Evolutionary conservation across 2,329 filamentous ascomycete genomes (phyloP).

Genomic region (Beauveria caledonica): DNA sequence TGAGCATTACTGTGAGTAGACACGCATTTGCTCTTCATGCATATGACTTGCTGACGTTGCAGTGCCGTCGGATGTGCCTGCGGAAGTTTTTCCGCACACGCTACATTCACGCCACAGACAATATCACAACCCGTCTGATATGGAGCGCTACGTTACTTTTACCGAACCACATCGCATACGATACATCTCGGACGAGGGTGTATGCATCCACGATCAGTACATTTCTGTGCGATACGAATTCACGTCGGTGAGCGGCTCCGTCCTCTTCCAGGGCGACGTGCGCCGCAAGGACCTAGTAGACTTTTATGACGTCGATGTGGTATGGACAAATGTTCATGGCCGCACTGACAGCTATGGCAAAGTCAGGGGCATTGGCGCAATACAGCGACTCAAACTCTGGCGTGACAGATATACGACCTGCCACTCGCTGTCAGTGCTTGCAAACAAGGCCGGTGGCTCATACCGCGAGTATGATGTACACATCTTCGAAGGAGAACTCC

Average conservation of each 20-base stretch:
- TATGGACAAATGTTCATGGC: slow-evolving; percentile 42
- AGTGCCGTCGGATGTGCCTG: slow-evolving; percentile 39
- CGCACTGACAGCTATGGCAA: slow-evolving; percentile 43
- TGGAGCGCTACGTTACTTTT: slow-evolving; percentile 42
- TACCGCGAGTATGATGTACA: slow-evolving; percentile 42
- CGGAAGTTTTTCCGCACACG: slow-evolving; percentile 40
- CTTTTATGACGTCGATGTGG: slow-evolving; percentile 44
- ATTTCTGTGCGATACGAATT: slow-evolving; percentile 44
- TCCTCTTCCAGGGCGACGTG: slow-evolving; percentile 41
- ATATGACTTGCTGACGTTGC: slow-evolving; percentile 8
- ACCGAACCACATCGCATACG: slow-evolving; percentile 39
- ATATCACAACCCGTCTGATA: slow-evolving; percentile 40
- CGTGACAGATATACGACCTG: slow-evolving; percentile 38
- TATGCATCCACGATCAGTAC: slow-evolving; percentile 39
- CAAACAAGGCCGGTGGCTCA: slow-evolving; percentile 36
- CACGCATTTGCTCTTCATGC: neutral
- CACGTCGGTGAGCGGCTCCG: slow-evolving; percentile 37
- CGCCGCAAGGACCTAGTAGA: slow-evolving; percentile 39
- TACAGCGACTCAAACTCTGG: slow-evolving; percentile 46
- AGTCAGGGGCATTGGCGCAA: slow-evolving; percentile 41
- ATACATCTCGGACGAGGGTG: slow-evolving; percentile 38
- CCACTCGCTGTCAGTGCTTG: slow-evolving; percentile 40
- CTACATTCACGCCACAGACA: slow-evolving; percentile 42
- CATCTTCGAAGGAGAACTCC: slow-evolving; percentile 38
- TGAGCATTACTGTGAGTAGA: slow-evolving; percentile 40